Conservation (phyloP, 441 rosid species). For the Eruca vesicaria region DNA sequence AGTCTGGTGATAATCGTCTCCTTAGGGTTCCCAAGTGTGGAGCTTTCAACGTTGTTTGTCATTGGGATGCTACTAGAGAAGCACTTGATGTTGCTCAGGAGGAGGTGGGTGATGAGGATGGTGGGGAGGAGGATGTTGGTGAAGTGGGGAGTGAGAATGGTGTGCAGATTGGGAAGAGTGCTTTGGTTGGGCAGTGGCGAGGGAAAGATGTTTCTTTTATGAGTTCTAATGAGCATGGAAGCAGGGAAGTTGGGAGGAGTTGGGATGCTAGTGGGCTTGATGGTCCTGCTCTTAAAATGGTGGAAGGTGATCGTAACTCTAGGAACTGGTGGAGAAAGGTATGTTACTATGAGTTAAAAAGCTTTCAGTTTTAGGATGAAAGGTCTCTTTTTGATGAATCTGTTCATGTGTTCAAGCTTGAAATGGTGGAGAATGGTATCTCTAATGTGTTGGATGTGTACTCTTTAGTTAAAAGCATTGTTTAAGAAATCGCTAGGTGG, state of each 20-base stretch:
- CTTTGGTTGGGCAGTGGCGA: constrained; percentile 91
- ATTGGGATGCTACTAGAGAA: constrained; percentile 71
- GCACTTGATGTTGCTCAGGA: constrained; percentile 40
- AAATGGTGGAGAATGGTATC: no score
- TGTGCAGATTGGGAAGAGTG: constrained; percentile 47
- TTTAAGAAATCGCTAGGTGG: not conserved
- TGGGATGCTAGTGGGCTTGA: constrained; percentile 83
- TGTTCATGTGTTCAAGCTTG: no score
- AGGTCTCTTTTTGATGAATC: no score
- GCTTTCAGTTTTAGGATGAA: no score
- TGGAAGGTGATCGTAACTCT: constrained; percentile 76
- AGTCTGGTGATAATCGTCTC: constrained; percentile 68
- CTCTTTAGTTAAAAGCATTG: not conserved
- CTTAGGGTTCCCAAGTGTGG: constrained; percentile 66
- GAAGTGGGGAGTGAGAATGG: constrained; percentile 27
- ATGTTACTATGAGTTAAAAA: not conserved
- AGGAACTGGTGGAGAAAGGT: constrained; percentile 99
- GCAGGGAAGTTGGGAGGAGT: constrained; percentile 54
- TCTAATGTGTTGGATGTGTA: not conserved
- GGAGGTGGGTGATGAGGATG: constrained; percentile 15
- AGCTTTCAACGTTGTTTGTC: constrained; percentile 55
- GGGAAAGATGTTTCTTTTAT: constrained; percentile 75
- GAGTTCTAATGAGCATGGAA: constrained; percentile 77
- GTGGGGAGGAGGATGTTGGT: constrained; percentile 12
- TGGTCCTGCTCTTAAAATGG: constrained; percentile 67